Evolutionary conservation across 2,329 filamentous ascomycete genomes (phyloP).

Genomic region (Penicillium fuscoglaucum): DNA sequence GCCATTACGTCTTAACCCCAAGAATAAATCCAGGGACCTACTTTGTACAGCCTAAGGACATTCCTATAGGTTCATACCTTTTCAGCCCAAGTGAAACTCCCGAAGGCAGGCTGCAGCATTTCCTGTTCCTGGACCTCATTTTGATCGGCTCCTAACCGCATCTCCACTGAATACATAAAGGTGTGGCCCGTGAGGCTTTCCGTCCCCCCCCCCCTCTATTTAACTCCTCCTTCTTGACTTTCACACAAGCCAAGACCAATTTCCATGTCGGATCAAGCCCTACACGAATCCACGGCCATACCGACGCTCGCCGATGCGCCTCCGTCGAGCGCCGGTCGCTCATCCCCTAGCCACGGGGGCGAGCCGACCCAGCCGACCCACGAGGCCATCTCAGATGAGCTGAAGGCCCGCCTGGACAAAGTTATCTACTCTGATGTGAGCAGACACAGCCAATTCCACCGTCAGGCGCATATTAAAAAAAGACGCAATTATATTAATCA

Average conservation of each 20-base stretch:
- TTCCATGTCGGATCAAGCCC: slow-evolving; percentile 34
- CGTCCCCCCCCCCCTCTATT: slow-evolving; percentile 3
- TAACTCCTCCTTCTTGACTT: neutral
- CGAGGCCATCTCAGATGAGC: slow-evolving; percentile 34
- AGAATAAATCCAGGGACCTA: neutral
- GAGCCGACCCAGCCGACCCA: slow-evolving; percentile 25
- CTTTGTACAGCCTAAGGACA: neutral
- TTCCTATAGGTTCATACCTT: neutral
- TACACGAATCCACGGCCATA: slow-evolving; percentile 27
- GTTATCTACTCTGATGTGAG: slow-evolving; percentile 51
- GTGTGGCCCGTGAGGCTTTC: slow-evolving; percentile 1
- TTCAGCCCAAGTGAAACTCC: slow-evolving; percentile 1
- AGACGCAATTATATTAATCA: slow-evolving; percentile 9
- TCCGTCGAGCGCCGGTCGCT: slow-evolving; percentile 34
- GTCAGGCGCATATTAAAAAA: neutral
- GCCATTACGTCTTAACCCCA: slow-evolving; percentile 1
- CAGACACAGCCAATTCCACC: neutral
- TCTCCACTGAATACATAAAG: slow-evolving; percentile 1
- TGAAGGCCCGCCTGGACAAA: slow-evolving; percentile 43
- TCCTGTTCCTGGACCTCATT: slow-evolving; percentile 2
- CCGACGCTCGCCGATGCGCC: slow-evolving; percentile 31
- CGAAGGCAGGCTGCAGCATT: slow-evolving; percentile 8
- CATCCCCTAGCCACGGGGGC: slow-evolving; percentile 24
- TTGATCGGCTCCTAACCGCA: slow-evolving; percentile 3
- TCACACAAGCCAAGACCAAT: neutral